Base-by-base conservation (phyloP, 2,329 filamentous ascomycete species). In the Blastomyces silverae region DNA sequence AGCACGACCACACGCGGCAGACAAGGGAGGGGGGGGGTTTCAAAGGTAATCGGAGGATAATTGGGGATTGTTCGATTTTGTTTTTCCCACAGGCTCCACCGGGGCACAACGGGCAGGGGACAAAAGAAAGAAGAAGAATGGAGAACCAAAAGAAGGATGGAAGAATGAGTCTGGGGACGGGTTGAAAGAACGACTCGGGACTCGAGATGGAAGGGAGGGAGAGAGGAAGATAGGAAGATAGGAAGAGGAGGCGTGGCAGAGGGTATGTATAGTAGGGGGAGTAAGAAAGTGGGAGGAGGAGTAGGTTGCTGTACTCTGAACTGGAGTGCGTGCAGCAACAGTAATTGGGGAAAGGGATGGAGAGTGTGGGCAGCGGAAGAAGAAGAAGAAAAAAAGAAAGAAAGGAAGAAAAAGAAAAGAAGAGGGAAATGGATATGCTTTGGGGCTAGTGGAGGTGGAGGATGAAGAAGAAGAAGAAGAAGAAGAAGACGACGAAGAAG, bases 101-200 rank as follows among this genome's bases (percentile, higher is more conserved):
- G n/a, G 60, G 55, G 44, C 31, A 63, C 25, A 53, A 46, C 34
- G 39, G 37, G 62, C 64, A 61, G 20, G 58, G 52, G 52, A 52
- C 8, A 37, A 37, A 64, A 68, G 65, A 46, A 66, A 63, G 64
- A 65, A 65, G 63, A 52, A 44, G 15, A 20, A 44, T 44, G 64
- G 66, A 66, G 63, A 66, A 68, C 66, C 28, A 59, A 57, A 34
- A 64, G 64, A 73, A 52, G 66, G 58, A 64, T 55, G 44, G 52
- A 31, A 44, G 65, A 31, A 20, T 6, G 25, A 61, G 42, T 44
- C 34, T 44, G 7, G 31, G 37, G 56, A 25, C 10, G 11, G 17
- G 56, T n/a, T 39, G 2, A 62, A 59, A 53, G 59, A 61, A n/a
- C 22, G 59, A 50, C 59, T 37, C 42, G 42, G 46, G 31, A 61